These are phyloP conservation scores for Aspergillus versicolor DNA, from an alignment of 2,329 filamentous ascomycete genomes.

Conservation along the genomic window DNA sequence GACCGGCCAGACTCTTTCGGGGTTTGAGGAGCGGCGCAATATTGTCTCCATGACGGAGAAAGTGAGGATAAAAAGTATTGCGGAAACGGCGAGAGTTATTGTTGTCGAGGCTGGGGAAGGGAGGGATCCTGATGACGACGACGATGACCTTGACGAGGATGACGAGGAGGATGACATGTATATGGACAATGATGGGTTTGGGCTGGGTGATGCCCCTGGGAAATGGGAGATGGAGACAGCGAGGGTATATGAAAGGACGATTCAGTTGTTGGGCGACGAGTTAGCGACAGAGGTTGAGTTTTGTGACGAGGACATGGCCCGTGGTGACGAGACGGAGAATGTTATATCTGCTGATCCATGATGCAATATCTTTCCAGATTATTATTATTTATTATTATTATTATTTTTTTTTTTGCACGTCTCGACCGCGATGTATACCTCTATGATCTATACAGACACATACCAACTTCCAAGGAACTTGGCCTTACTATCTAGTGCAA, in stretches of 20 bases:
- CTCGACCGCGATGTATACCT: no score
- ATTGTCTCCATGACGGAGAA: constrained; percentile 74
- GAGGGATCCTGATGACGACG: constrained; percentile 41
- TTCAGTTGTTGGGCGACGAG: constrained; percentile 70
- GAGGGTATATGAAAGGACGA: constrained; percentile 75
- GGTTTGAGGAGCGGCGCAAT: constrained; percentile 62
- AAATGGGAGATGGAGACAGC: constrained; percentile 67
- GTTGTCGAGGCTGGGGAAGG: constrained; percentile 64
- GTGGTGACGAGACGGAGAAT: constrained; percentile 7
- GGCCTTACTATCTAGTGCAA: neutral
- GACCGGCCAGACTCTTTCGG: constrained; percentile 65
- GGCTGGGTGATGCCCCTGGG: constrained; percentile 29
- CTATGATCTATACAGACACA: no score
- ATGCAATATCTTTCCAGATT: neutral
- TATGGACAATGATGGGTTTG: constrained; percentile 46
- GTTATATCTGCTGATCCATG: neutral
- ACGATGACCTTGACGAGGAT: constrained; percentile 37
- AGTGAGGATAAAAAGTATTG: constrained; percentile 78
- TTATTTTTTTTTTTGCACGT: no score
- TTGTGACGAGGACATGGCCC: constrained; percentile 21
- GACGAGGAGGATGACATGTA: constrained; percentile 33
- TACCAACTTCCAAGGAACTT: neutral
- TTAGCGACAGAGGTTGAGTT: constrained; percentile 49
- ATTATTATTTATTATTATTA: no score
- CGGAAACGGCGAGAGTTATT: constrained; percentile 70